Base-by-base conservation (phyloP, 2,329 filamentous ascomycete species). In the Apiospora saccharicola region DNA sequence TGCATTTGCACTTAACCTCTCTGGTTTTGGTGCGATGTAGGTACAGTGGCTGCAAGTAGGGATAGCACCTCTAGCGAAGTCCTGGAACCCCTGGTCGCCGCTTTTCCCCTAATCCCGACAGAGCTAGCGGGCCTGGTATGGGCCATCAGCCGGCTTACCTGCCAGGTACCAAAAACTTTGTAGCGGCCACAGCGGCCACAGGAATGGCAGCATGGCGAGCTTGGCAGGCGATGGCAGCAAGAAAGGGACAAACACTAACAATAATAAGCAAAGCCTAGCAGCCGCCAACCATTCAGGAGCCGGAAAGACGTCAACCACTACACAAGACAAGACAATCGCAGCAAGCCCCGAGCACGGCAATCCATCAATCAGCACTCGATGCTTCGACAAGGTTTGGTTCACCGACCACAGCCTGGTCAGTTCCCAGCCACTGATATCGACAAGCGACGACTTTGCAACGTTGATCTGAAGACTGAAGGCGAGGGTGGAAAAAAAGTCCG, bases 381-480 rank as follows among this genome's bases (percentile, higher is more conserved):
- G 57, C 22, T 41, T 64, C 57, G 57, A 64, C 57, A 64, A 64
- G 57, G 57, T 64, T 64, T 64, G 57, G 57, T 64, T 64, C 57
- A 64, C 57, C 57, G 57, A 64, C 57, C 57, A 64, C 57, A 64
- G 57, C 57, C 57, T 64, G 57, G 57, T 64, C 57, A 64, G 34
- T 41, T 37, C 57, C 57, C 57, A 64, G 57, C 57, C 57, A 64
- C 57, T 64, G 57, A 41, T 64, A 41, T 64, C 34, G 57, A 64
- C 57, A 64, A 64, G 57, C 57, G 57, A 64, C 57, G 12, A 64
- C 57, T 64, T 64, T 37, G 57, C 57, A 64, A 64, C 57, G 22
- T 64, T 64, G 57, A 64, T 64, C 57, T 64, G 34, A 41, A 64
- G 57, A 41, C 57, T 64, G 34, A 41, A 64, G 57, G 41, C 57